phyloP scores from a whole-genome alignment of 2,329 filamentous ascomycete species.

The Pseudogymnoascus sp. region DNA sequence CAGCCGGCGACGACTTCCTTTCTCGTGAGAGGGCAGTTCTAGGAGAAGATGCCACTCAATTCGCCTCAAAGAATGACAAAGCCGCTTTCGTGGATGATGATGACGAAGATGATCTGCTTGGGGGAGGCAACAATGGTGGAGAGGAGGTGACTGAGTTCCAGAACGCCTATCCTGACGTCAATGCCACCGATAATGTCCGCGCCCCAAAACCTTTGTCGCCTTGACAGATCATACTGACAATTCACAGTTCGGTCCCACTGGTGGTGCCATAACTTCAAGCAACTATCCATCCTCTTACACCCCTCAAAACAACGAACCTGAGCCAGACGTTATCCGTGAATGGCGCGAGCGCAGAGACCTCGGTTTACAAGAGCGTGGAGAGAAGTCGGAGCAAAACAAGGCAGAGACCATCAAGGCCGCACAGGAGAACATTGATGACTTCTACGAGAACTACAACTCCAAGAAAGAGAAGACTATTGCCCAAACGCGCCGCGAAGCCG shows the following conservation, averaged over 20 bases:
- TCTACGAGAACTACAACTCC: slow-evolving; percentile 98
- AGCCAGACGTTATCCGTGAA: slow-evolving; percentile 80
- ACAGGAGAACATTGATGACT: slow-evolving; percentile 92
- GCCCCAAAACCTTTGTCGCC: not conserved
- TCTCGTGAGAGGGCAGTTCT: slow-evolving; percentile 83
- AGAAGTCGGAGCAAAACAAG: slow-evolving; percentile 76
- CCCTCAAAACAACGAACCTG: slow-evolving; percentile 58
- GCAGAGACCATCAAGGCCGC: slow-evolving; percentile 81
- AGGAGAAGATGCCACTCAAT: slow-evolving; percentile 89
- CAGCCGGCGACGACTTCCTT: slow-evolving; percentile 75
- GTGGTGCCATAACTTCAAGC: slow-evolving; percentile 72
- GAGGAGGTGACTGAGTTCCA: slow-evolving; percentile 55
- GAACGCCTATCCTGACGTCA: slow-evolving; percentile 81
- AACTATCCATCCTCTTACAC: slow-evolving; percentile 23
- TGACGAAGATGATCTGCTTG: slow-evolving; percentile 62
- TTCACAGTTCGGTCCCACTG: slow-evolving; percentile 32
- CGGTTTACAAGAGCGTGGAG: slow-evolving; percentile 72
- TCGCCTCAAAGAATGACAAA: slow-evolving; percentile 68
- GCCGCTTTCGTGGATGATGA: slow-evolving; percentile 56
- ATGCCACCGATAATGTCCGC: slow-evolving; percentile 57
- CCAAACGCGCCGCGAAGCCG: slow-evolving; percentile 84
- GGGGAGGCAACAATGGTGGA: slow-evolving; percentile 45
- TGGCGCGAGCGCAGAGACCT: slow-evolving; percentile 89
- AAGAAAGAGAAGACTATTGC: slow-evolving; percentile 92
- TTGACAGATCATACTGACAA: slow-evolving; percentile 5